Conservation (phyloP, 495 filamentous ascomycete genomes). For the Neurospora sp. region DNA sequence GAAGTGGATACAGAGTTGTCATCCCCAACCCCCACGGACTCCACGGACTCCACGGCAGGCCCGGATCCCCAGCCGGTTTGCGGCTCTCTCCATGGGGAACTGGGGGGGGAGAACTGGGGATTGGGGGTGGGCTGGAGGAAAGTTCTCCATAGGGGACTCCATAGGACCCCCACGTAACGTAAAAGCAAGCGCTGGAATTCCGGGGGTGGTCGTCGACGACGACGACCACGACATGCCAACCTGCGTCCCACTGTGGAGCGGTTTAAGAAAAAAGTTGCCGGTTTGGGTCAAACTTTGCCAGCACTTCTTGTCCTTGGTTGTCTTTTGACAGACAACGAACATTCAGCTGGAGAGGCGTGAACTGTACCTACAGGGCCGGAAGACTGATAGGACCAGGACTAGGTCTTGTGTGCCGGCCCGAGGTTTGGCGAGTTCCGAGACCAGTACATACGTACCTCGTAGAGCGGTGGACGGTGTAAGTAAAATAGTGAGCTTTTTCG, state of each 20-base stretch:
- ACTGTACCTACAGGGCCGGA: neutral
- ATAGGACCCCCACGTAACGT: neutral
- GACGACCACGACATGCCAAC: neutral
- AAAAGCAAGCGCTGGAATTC: neutral
- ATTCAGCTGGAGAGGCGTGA: neutral
- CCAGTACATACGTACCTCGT: neutral
- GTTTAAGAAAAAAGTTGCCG: neutral
- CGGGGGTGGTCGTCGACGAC: neutral
- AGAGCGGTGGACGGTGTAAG: neutral
- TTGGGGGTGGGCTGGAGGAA: neutral
- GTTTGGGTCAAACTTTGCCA: neutral
- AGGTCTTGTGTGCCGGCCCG: neutral
- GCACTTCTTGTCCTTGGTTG: neutral
- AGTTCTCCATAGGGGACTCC: neutral
- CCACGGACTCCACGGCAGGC: neutral
- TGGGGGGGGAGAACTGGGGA: neutral
- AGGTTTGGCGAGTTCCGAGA: neutral
- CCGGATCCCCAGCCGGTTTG: neutral
- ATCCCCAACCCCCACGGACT: neutral
- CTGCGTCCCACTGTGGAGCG: neutral
- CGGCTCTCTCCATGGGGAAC: neutral
- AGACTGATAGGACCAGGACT: neutral
- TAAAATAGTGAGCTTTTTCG: neutral
- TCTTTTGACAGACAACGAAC: neutral
- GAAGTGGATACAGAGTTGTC: neutral